phyloP scores from a whole-genome alignment of 768 basidiomycete species.

The Tulasnella sp. region DNA sequence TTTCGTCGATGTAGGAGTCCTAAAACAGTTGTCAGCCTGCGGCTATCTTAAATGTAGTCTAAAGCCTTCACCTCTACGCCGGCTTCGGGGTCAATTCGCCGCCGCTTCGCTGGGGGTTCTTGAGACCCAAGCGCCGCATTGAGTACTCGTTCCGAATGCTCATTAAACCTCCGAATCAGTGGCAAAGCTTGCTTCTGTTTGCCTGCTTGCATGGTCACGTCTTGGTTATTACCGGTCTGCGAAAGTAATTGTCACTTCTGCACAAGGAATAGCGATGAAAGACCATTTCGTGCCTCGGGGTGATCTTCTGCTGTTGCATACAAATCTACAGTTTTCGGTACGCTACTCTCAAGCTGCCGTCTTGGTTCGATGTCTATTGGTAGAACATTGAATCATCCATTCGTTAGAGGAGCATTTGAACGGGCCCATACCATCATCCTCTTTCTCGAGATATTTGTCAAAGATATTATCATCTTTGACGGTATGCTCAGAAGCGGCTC shows the following conservation, averaged over 20 bases:
- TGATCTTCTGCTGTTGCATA: conserved; percentile 88
- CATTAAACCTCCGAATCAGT: conserved; percentile 92
- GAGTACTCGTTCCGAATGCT: conserved; percentile 85
- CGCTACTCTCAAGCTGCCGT: conserved; percentile 47
- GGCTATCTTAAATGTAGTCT: neutral
- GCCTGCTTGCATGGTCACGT: conserved; percentile 93
- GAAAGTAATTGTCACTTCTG: neutral
- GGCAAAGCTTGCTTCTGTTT: conserved; percentile 79
- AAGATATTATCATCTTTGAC: conserved; percentile 89
- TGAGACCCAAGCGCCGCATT: conserved; percentile 45
- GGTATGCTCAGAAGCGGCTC: conserved; percentile 39
- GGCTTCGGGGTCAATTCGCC: conserved; percentile 30
- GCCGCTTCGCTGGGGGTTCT: conserved; percentile 44
- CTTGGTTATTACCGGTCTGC: conserved; percentile 80
- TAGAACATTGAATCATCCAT: neutral
- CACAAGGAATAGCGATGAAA: neutral
- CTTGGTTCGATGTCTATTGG: conserved; percentile 64
- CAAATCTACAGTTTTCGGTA: conserved; percentile 73
- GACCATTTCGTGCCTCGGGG: conserved; percentile 45
- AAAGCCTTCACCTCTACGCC: conserved; percentile 21
- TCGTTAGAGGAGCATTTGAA: neutral
- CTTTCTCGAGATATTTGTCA: conserved; percentile 90
- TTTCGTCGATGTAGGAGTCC: conserved; percentile 36
- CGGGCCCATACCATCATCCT: conserved; percentile 71
- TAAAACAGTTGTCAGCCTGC: conserved; percentile 15